Percentiles rank a stretch among this genome's conserved stretches.
Evolutionary conservation across 192 early-diverging fungal genomes (phyloP).

Genomic region (Borealophlyctis nickersoniae): DNA sequence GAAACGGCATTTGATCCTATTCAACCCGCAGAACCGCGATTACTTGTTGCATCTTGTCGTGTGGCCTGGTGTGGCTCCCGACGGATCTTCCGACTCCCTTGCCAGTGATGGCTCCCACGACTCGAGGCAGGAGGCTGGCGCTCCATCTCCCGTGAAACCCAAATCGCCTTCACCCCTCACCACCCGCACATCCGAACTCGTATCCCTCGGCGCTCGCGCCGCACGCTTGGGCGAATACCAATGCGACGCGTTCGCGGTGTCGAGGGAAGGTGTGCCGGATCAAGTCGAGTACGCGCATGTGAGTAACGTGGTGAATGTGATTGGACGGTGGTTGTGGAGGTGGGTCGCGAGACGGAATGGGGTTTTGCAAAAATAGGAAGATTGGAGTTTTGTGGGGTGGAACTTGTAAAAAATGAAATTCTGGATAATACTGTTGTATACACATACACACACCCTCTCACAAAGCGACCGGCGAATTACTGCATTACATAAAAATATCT

Average conservation of each 20-base stretch:
- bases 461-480: too few relatives aligned
- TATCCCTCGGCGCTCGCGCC: too few relatives aligned
- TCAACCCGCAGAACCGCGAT: slow-evolving; percentile 46
- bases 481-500: neutral
- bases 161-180: too few relatives aligned
- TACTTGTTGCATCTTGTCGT: slow-evolving; percentile 45
- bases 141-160: too few relatives aligned
- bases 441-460: too few relatives aligned
- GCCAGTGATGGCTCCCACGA: too few relatives aligned
- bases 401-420: neutral
- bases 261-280: slow-evolving; percentile 41
- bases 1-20: slow-evolving; percentile 43
- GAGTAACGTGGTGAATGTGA: slow-evolving; percentile 41
- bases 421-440: neutral
- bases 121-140: too few relatives aligned
- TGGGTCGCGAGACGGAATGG: slow-evolving; percentile 1
- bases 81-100: too few relatives aligned
- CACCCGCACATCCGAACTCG: too few relatives aligned
- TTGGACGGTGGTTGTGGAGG: slow-evolving; percentile 43
- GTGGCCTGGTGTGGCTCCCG: slow-evolving; percentile 5
- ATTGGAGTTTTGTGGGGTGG: neutral
- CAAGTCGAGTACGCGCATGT: slow-evolving; percentile 44
- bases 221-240: too few relatives aligned
- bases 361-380: too few relatives aligned
- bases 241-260: slow-evolving; percentile 33